Base-by-base conservation (phyloP, 129 eudicot species). In the Tagetes patula region DNA sequence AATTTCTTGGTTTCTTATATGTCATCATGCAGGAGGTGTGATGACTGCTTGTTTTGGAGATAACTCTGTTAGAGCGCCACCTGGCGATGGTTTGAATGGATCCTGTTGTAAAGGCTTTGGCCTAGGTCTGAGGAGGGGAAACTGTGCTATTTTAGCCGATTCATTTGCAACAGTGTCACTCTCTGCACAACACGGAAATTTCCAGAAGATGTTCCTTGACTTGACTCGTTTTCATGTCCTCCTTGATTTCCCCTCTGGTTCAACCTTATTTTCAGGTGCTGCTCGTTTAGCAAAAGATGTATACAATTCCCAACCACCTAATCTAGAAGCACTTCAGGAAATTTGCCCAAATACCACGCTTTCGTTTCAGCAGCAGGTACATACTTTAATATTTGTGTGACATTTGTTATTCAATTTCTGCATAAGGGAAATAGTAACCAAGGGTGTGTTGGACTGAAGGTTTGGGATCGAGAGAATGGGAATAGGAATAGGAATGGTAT, bases 301-400 rank as follows among this genome's bases (percentile, higher is more conserved):
- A 65, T 87, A 80, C 75, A 85, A 75, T 71, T 85, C 95, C 31
- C 80, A 46, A 55, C 30, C 52, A 66, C 95, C 88, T 8, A 74
- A 71, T 73, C 64, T 74, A 47, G 90, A 89, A 79, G 79, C 90
- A 69, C 14, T 92, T 71, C 87, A 84, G 67, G 73, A 86, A 71
- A 74, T 89, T 49, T 85, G 86, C 61, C 98, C 98, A 37, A 59
- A 66, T 42, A 84, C 90, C 62, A 80, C 88, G 54, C 71, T 92
- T 77, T 92, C 96, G 20, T 71, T 87, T 74, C 98, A 92, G 82
- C 98, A 92, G 81, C 98, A 92, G 98, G 96, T 92, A 74, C 27
- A 6, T 55, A 14, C 46, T 54, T 58, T 32, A n/a, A 73, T 27
- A 2, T 42, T 42, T 47, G 4, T 48, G 12, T 48, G 39, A 50